Conservation (phyloP, 371 early-diverging fungal genomes). For the Apophysomyces sp. region DNA sequence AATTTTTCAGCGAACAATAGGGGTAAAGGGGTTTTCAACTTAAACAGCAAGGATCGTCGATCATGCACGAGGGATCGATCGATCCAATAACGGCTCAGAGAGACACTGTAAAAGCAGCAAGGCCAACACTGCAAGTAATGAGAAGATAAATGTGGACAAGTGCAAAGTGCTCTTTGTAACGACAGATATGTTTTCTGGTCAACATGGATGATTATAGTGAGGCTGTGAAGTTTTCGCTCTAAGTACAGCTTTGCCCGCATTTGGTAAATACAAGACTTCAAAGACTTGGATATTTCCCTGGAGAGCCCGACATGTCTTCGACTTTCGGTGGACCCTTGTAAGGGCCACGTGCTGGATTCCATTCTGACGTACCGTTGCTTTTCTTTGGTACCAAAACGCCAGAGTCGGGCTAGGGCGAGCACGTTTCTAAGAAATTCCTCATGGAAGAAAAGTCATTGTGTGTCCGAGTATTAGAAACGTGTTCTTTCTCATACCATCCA, state of each 20-base stretch:
- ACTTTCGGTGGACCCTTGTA: background rate
- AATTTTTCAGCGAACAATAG: background rate
- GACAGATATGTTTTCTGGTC: too few relatives aligned
- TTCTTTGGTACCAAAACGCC: background rate
- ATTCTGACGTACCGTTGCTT: background rate
- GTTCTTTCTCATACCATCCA: background rate
- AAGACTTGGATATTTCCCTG: constrained; percentile 97
- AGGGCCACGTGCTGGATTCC: background rate
- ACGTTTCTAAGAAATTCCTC: background rate
- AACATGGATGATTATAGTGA: too few relatives aligned
- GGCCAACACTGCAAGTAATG: too few relatives aligned
- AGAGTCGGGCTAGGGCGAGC: too few relatives aligned
- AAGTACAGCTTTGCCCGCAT: too few relatives aligned
- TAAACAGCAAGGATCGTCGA: background rate
- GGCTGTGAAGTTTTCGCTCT: too few relatives aligned
- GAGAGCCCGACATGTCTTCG: constrained; percentile 70
- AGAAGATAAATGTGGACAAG: too few relatives aligned
- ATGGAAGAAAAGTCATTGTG: background rate
- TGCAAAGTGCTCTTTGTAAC: too few relatives aligned
- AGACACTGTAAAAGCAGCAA: too few relatives aligned
- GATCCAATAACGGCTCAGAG: background rate
- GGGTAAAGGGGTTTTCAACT: background rate
- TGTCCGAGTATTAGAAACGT: background rate
- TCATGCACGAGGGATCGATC: background rate
- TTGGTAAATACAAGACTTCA: constrained; percentile 82